Conservation (phyloP, 202 grass and related monocot genomes). For the Zoysia matrella region DNA sequence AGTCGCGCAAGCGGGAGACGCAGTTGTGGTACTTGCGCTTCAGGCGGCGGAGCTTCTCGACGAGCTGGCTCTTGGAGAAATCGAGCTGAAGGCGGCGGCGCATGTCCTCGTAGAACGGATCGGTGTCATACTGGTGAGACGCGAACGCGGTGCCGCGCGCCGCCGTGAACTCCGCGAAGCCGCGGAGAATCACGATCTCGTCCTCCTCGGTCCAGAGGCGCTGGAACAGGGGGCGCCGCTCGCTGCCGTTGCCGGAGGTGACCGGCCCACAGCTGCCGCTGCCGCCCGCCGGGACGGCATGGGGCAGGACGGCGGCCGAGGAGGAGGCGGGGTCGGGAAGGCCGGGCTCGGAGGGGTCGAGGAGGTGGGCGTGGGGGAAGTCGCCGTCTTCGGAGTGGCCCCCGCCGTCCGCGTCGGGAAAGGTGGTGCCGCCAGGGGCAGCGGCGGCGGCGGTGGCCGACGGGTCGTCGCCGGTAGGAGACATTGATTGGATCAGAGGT, state of each 20-base stretch:
- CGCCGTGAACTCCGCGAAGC: conserved; percentile 84
- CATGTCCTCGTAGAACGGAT: conserved; percentile 94
- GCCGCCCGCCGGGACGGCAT: conserved; percentile 24
- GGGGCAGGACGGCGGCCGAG: conserved; percentile 37
- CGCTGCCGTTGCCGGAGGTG: conserved; percentile 13
- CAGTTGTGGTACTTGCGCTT: conserved; percentile 98
- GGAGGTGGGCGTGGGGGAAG: conserved; percentile 44
- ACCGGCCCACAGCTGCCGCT: conserved; percentile 39
- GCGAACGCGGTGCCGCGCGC: conserved; percentile 90
- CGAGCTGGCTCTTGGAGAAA: conserved; percentile 95
- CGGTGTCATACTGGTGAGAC: conserved; percentile 94
- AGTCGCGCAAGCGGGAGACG: conserved; percentile 63
- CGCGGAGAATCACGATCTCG: conserved; percentile 82
- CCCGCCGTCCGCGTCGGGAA: conserved; percentile 46
- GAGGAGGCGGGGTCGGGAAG: conserved; percentile 39
- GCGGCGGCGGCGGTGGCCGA: conserved; percentile 27
- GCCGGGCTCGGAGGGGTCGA: conserved; percentile 44
- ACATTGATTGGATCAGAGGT: conserved; percentile 37
- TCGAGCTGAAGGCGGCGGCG: conserved; percentile 80
- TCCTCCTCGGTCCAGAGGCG: conserved; percentile 94
- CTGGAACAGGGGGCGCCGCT: conserved; percentile 72
- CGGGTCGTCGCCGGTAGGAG: conserved; percentile 44
- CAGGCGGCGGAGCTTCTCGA: conserved; percentile 89
- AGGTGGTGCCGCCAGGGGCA: conserved; percentile 21
- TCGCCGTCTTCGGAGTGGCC: conserved; percentile 61